Conservation (phyloP, 495 filamentous ascomycete genomes). For the Penicillium bovifimosum region DNA sequence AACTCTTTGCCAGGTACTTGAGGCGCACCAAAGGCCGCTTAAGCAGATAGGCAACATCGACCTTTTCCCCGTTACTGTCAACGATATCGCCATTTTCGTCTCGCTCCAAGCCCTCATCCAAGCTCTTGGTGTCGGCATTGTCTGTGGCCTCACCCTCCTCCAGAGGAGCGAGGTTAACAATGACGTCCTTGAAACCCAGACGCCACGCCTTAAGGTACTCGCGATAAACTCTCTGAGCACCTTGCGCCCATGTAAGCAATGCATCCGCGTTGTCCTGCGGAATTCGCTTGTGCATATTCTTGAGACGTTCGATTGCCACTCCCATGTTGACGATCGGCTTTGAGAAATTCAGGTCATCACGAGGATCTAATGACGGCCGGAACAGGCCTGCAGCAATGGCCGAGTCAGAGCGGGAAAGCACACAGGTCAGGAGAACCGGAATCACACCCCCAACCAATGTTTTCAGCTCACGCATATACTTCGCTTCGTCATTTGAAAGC, state of each 20-base stretch:
- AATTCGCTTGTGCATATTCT: slow-evolving; percentile 70
- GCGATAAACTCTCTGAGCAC: slow-evolving; percentile 69
- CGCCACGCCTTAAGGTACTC: slow-evolving; percentile 90
- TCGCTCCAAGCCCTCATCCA: slow-evolving; percentile 65
- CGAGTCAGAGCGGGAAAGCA: slow-evolving; percentile 67
- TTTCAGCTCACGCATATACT: slow-evolving; percentile 88
- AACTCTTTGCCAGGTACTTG: slow-evolving; percentile 80
- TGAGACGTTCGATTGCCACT: slow-evolving; percentile 77
- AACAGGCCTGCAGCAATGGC: slow-evolving; percentile 66
- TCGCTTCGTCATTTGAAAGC: slow-evolving; percentile 74
- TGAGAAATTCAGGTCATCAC: slow-evolving; percentile 60
- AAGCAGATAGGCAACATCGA: slow-evolving; percentile 89
- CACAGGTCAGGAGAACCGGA: slow-evolving; percentile 82
- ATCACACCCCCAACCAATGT: slow-evolving; percentile 95
- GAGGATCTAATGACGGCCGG: slow-evolving; percentile 43
- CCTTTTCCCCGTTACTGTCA: slow-evolving; percentile 74
- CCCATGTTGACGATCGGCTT: slow-evolving; percentile 95
- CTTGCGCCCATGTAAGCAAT: slow-evolving; percentile 74
- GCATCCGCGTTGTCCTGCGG: slow-evolving; percentile 62
- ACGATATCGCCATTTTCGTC: slow-evolving; percentile 76
- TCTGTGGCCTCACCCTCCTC: slow-evolving; percentile 41
- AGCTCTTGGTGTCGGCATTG: slow-evolving; percentile 49
- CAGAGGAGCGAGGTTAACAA: slow-evolving; percentile 82
- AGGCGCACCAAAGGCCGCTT: slow-evolving; percentile 84
- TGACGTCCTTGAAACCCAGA: slow-evolving; percentile 89